Evolutionary conservation across 805 yeast species (phyloP), one percentile per base, ranked within the genome.

Genomic region (Wickerhamiella cacticola): DNA sequence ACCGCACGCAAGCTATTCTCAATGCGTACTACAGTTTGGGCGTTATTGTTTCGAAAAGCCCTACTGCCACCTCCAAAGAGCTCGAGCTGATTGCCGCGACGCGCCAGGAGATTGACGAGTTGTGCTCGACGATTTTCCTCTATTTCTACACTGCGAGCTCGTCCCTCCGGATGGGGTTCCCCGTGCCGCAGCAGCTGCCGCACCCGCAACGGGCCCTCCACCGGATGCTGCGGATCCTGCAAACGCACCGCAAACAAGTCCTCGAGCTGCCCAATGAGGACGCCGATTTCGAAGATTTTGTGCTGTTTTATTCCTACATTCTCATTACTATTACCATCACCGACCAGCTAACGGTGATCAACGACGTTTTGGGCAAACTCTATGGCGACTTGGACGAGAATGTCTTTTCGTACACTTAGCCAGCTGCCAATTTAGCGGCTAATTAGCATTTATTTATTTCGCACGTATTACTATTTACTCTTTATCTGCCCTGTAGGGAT

Each of bases 21-120:
- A 89, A 84, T 57, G 78, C 87, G 0, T 79, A 75, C 58, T 88
- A 82, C 60, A 82, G 83, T 56, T 68, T 85, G 65, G 76, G 75
- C 52, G 73, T 79, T 24, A 74, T 84, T 66, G 76, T 84, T 31
- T 72, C 75, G 45, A 74, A 80, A 50, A 82, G 81, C 53, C 75
- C 80, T 1, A 57, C 59, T 0, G 66, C 82, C 10, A 68, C 71
- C 1, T 60, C 66, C 1, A 73, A 71, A 49, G 92, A 82, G 57
- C 64, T 67, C 40, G 69, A 63, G 36, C 80, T 83, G 10, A 64
- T 84, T 15, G 65, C 70, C 34, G 73, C 69, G 55, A 73, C 68
- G 2, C 42, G 48, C 3, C 26, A 50, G 1, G 89, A 82, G 59
- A 66, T 88, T 50, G 69, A 65, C 10, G 94, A 85, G 57, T 66